phyloP scores from a whole-genome alignment of 768 basidiomycete genomes.

The Artomyces pyxidatus region DNA sequence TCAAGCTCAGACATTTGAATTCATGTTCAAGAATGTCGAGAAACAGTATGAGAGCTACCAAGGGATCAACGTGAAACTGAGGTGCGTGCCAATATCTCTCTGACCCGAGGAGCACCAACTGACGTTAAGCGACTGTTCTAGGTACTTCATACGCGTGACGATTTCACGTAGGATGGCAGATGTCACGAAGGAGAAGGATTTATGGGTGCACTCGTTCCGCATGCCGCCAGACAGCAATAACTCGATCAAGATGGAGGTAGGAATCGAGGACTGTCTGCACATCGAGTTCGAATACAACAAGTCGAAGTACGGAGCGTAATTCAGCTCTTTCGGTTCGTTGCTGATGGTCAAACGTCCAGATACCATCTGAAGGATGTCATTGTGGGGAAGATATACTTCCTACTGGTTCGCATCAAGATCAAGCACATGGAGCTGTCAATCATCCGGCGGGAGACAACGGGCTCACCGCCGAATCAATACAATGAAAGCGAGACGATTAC shows the following conservation, averaged over 20 bases:
- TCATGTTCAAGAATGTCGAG: conserved; percentile 98
- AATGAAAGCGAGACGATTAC: conserved; percentile 99
- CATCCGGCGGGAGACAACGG: conserved; percentile 95
- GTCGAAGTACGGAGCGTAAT: conserved; percentile 68
- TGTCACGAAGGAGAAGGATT: conserved; percentile 84
- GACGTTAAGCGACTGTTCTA: too few species aligned
- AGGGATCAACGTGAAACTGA: conserved; percentile 95
- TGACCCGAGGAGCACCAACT: too few species aligned
- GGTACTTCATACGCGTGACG: conserved; percentile 88
- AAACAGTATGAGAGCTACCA: conserved; percentile 98
- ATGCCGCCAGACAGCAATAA: conserved; percentile 99
- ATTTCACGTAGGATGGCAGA: conserved; percentile 91
- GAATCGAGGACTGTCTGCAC: conserved; percentile 97
- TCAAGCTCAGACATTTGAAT: conserved; percentile 92
- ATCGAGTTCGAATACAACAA: conserved; percentile 99
- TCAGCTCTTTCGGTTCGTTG: neutral
- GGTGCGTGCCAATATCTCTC: too few species aligned
- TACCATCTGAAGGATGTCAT: conserved; percentile 99
- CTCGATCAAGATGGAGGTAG: conserved; percentile 99
- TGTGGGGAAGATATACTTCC: conserved; percentile 98
- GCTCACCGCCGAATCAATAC: conserved; percentile 96
- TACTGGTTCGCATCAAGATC: conserved; percentile 97
- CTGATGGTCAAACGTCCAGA: conserved; percentile 32
- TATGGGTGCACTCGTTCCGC: conserved; percentile 98
- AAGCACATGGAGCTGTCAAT: conserved; percentile 99